A percentile compares a stretch with the other conserved stretches of the same genome.
phyloP scores from a whole-genome alignment of 129 eudicot species.

The Rutidosis leptorrhynchoides region DNA sequence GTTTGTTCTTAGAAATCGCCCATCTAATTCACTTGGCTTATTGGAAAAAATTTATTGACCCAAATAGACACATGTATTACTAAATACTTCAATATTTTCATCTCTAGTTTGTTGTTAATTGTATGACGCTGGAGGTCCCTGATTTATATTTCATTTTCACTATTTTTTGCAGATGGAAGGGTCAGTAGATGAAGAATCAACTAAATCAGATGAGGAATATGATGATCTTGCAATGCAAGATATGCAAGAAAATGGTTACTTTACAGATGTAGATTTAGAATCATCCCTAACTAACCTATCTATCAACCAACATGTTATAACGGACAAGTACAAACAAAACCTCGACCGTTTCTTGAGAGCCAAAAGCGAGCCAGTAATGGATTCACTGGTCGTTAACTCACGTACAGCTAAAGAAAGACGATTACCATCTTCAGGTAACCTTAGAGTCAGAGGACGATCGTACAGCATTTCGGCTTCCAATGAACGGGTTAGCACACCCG shows the following conservation, averaged over 20 bases:
- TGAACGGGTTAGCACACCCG: constrained; percentile 12
- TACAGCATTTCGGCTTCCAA: constrained; percentile 51
- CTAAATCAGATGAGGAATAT: constrained; percentile 74
- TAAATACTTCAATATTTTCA: not conserved
- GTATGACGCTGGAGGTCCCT: not conserved
- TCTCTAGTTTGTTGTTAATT: not conserved
- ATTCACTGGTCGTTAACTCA: constrained; percentile 24
- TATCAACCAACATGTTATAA: not conserved
- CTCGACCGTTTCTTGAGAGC: not conserved
- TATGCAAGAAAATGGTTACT: constrained; percentile 35
- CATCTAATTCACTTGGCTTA: not conserved
- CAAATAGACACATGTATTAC: not conserved
- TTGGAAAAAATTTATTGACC: not conserved
- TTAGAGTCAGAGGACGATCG: constrained; percentile 54
- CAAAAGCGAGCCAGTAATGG: not conserved
- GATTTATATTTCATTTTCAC: not conserved
- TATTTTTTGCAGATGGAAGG: constrained; percentile 46
- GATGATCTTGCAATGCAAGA: constrained; percentile 72
- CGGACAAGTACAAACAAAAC: constrained; percentile 5
- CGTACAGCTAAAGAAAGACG: constrained; percentile 32
- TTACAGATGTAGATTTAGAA: constrained; percentile 13
- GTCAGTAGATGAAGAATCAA: constrained; percentile 71
- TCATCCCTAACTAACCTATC: not conserved
- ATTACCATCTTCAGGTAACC: constrained; percentile 29
- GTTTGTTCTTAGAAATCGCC: too few species aligned